Conservation (phyloP, 129 eudicot species). For the Glebionis coronaria region DNA sequence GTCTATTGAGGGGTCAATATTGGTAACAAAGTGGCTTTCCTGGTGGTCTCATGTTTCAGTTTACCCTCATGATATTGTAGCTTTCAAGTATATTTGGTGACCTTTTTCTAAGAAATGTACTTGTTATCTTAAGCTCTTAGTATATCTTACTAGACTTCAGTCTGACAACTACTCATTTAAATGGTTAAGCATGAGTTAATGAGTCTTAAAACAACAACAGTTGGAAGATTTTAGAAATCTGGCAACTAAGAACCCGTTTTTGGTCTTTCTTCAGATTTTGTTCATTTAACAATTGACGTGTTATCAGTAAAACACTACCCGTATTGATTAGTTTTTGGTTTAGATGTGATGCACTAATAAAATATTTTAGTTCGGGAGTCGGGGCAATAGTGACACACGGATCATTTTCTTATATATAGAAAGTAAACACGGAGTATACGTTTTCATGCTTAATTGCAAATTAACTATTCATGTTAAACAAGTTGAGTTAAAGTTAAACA, state of each 20-base stretch:
- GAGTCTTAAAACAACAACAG: not conserved
- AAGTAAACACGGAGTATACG: too few relatives aligned
- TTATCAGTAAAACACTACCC: too few relatives aligned
- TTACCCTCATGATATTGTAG: constrained; percentile 15
- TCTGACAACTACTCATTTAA: not conserved
- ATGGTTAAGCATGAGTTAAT: not conserved
- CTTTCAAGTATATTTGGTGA: constrained; percentile 16
- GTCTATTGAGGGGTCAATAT: constrained; percentile 14
- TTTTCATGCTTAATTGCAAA: too few relatives aligned
- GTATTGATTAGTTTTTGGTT: too few relatives aligned
- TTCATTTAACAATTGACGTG: too few relatives aligned
- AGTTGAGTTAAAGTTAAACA: too few relatives aligned
- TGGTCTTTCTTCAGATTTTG: too few relatives aligned
- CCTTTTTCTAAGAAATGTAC: not conserved
- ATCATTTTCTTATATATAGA: too few relatives aligned
- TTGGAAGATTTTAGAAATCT: not conserved
- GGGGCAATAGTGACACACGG: too few relatives aligned
- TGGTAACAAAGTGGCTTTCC: constrained; percentile 21
- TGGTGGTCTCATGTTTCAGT: constrained; percentile 2
- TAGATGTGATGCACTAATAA: too few relatives aligned
- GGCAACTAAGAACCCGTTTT: not conserved
- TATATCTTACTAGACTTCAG: not conserved
- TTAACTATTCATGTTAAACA: too few relatives aligned
- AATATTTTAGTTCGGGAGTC: too few relatives aligned
- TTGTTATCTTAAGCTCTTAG: not conserved